These are phyloP conservation scores for Primulina eburnea DNA, from an alignment of 257 asterid genomes.

Conservation along the genomic window DNA sequence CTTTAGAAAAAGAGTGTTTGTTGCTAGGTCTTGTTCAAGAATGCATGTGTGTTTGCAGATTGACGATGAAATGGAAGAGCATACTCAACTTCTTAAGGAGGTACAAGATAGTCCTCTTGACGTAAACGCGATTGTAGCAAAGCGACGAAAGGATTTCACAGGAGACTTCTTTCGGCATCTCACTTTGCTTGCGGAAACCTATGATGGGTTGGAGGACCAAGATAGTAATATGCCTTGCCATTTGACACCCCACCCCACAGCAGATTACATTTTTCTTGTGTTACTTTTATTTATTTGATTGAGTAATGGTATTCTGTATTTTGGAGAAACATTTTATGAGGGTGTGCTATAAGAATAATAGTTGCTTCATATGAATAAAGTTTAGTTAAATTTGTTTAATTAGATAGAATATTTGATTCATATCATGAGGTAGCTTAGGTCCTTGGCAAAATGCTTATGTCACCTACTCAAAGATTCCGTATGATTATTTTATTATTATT, in stretches of 20 bases:
- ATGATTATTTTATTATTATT: neutral
- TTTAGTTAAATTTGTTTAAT: neutral
- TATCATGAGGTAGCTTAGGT: neutral
- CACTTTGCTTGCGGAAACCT: conserved; percentile 61
- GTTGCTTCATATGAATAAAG: neutral
- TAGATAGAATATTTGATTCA: neutral
- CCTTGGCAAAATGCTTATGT: neutral
- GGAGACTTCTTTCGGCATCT: conserved; percentile 81
- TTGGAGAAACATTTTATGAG: neutral
- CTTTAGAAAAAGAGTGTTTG: neutral
- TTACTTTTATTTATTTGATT: conserved; percentile 4
- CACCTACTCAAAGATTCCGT: conserved; percentile 5
- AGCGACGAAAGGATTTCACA: conserved; percentile 72
- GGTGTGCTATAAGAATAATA: neutral
- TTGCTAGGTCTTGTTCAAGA: conserved; percentile 29
- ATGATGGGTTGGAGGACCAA: conserved; percentile 74
- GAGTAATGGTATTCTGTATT: conserved; percentile 4
- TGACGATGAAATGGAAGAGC: conserved; percentile 87
- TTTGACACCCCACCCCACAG: neutral
- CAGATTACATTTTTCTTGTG: neutral
- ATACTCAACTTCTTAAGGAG: conserved; percentile 68
- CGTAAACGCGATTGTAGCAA: conserved; percentile 75
- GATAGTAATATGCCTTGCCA: conserved; percentile 52
- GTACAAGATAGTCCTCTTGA: conserved; percentile 74
- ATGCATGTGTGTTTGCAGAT: conserved; percentile 50